Evolutionary conservation across 1,139 yeast species (phyloP).

Genomic region (Kodamaea derodonti): DNA sequence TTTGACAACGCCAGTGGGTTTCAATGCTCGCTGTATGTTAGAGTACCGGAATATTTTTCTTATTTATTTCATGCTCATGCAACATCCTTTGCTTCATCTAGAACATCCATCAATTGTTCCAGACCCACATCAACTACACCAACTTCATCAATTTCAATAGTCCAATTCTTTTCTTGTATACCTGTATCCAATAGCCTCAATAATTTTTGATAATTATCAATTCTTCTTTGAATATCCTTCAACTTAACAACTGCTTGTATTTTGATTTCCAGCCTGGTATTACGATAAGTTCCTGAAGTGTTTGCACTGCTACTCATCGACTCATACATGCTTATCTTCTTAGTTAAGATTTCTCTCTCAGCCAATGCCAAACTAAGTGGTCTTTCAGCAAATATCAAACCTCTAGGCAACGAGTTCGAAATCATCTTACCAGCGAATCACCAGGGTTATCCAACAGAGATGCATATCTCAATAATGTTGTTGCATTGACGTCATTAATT

Average conservation of each 20-base stretch:
- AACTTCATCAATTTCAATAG: neutral
- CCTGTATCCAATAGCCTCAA: neutral
- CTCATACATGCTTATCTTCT: neutral
- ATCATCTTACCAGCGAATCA: neutral
- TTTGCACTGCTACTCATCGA: neutral
- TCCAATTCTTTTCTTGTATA: conserved; percentile 1
- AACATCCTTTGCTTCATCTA: neutral
- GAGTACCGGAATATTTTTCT: neutral
- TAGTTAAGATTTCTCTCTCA: neutral
- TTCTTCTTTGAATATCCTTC: neutral
- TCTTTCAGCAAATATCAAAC: neutral
- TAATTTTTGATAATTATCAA: conserved; percentile 1
- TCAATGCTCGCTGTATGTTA: conserved; percentile 1
- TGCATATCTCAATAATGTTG: neutral
- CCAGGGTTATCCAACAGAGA: neutral
- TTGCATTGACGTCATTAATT: neutral
- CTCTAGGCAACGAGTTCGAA: neutral
- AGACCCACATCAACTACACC: neutral
- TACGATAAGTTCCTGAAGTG: neutral
- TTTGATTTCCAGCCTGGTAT: neutral
- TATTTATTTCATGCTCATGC: neutral
- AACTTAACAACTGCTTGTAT: neutral
- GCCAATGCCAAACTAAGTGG: neutral
- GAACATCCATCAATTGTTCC: neutral
- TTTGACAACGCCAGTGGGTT: neutral